phyloP scores from a whole-genome alignment of 208 protist genomes.

The Wallacemonas sp. region DNA sequence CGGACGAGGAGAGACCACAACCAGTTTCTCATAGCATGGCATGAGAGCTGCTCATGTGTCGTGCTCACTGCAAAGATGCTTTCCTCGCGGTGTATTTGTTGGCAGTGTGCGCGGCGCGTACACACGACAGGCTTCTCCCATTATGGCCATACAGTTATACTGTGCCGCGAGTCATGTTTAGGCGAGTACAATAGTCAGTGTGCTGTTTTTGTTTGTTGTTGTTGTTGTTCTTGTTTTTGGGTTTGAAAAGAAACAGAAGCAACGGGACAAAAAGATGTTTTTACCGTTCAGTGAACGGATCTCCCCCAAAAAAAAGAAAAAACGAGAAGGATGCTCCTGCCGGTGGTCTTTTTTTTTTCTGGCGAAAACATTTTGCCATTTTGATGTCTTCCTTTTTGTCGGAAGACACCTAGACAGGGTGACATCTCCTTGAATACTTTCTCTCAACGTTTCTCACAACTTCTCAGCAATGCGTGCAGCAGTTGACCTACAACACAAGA shows the following conservation, averaged over 20 bases:
- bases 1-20: too few relatives aligned
- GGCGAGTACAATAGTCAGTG: too few relatives aligned
- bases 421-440: too few relatives aligned
- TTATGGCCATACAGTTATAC: too few relatives aligned
- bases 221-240: background rate
- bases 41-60: too few relatives aligned
- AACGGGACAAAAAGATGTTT: background rate
- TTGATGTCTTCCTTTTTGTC: background rate
- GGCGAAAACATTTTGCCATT: background rate
- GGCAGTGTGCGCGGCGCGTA: background rate
- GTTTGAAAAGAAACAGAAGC: background rate
- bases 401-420: background rate
- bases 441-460: too few relatives aligned
- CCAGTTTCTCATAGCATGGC: too few relatives aligned
- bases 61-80: too few relatives aligned
- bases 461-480: too few relatives aligned
- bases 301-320: background rate
- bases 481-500: conserved; percentile 61
- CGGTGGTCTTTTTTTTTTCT: background rate
- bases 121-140: background rate
- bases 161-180: too few relatives aligned
- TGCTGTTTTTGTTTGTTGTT: background rate
- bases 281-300: background rate
- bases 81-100: too few relatives aligned
- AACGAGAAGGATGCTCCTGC: background rate